These are phyloP conservation scores for Trichomonas tenax DNA, from an alignment of 208 protist species.

Conservation along the genomic window DNA sequence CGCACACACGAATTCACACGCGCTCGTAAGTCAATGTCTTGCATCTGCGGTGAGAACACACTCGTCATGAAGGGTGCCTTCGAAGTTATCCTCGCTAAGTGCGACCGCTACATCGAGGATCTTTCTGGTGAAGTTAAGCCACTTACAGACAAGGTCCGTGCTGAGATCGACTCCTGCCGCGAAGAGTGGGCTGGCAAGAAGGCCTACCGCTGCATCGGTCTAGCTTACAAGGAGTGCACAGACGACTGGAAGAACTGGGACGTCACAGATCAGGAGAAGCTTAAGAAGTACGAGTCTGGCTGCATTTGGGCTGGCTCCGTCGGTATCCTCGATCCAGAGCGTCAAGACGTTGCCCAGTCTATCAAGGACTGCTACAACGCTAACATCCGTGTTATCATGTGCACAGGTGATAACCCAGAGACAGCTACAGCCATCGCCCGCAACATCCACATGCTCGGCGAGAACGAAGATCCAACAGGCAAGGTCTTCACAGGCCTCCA, in stretches of 20 bases:
- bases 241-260: conserved; percentile 27
- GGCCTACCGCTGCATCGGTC: conserved; percentile 15
- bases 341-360: conserved; percentile 62
- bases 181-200: neutral
- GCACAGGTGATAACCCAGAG: conserved; percentile 63
- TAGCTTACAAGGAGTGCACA: conserved; percentile 18
- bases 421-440: conserved; percentile 79
- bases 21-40: conserved; percentile 77
- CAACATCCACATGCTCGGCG: conserved; percentile 67
- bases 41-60: conserved; percentile 32
- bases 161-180: neutral
- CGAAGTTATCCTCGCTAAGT: conserved; percentile 24
- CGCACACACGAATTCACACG: conserved; percentile 64
- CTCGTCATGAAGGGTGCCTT: conserved; percentile 28
- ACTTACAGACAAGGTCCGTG: conserved; percentile 55
- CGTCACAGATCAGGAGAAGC: conserved; percentile 26
- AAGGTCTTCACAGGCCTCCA: conserved; percentile 27
- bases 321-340: conserved; percentile 74
- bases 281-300: conserved; percentile 39
- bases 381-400: conserved; percentile 84
- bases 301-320: conserved; percentile 44
- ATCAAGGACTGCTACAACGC: conserved; percentile 67
- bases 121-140: conserved; percentile 49
- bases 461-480: conserved; percentile 32
- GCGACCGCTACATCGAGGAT: neutral